A percentile compares a stretch with the other conserved stretches of the same genome.
These are phyloP conservation scores for Fragilariopsis cylindrus DNA, from an alignment of 108 stramenopile genomes.

Conservation along the genomic window DNA sequence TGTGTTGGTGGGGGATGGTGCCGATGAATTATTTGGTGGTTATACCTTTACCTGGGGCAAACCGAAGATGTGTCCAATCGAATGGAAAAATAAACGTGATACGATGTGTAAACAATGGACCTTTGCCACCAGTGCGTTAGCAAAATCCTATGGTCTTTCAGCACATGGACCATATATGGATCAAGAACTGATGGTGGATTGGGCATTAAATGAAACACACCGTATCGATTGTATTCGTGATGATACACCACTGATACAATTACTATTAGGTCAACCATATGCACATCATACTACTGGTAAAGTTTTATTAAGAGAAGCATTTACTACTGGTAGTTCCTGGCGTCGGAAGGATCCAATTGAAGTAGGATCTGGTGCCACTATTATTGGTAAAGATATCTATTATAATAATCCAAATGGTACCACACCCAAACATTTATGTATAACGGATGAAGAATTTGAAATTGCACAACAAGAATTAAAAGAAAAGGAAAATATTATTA, in stretches of 20 bases:
- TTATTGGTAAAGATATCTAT: conserved; percentile 47
- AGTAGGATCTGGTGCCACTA: conserved; percentile 49
- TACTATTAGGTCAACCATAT: conserved; percentile 1
- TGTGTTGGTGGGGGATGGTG: conserved; percentile 55
- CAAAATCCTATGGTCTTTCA: conserved; percentile 35
- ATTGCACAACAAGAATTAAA: neutral
- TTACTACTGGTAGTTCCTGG: conserved; percentile 57
- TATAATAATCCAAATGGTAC: conserved; percentile 27
- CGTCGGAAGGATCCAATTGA: conserved; percentile 69
- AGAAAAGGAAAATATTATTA: conserved; percentile 23
- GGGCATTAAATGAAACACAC: conserved; percentile 41
- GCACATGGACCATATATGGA: conserved; percentile 43
- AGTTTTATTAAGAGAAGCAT: conserved; percentile 53
- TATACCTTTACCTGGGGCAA: conserved; percentile 59
- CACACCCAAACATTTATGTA: neutral
- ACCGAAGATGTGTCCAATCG: conserved; percentile 26
- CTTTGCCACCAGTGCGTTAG: conserved; percentile 49
- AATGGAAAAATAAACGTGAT: conserved; percentile 56
- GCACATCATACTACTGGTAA: conserved; percentile 45
- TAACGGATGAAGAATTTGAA: neutral
- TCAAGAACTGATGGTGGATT: conserved; percentile 27
- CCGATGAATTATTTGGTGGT: conserved; percentile 67
- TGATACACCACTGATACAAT: neutral
- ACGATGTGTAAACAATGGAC: conserved; percentile 58
- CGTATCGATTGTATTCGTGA: conserved; percentile 40